Percentiles rank a stretch among this genome's conserved stretches.
Evolutionary conservation across 2,329 filamentous ascomycete genomes (phyloP).

Genomic region (Neonectria coccinea): DNA sequence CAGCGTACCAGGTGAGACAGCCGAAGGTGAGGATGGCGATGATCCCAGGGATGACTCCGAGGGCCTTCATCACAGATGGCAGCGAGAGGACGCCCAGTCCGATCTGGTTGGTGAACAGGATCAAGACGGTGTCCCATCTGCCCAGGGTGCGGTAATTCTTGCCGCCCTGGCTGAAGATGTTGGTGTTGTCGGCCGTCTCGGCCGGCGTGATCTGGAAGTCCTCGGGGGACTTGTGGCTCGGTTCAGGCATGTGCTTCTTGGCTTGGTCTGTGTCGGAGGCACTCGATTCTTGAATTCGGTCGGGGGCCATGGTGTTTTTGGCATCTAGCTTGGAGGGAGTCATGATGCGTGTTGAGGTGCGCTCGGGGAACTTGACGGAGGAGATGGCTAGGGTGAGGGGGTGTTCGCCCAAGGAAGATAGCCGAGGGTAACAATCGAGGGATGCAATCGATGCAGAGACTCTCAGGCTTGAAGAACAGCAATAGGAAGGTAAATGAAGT

Average conservation of each 20-base stretch:
- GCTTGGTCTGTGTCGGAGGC: conserved; percentile 32
- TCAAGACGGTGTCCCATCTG: conserved; percentile 42
- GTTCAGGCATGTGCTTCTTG: conserved; percentile 11
- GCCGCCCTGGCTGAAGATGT: background rate
- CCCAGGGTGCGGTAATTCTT: conserved; percentile 41
- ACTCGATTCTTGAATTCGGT: conserved; percentile 24
- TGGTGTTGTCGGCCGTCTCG: too few relatives aligned
- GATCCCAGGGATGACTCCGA: conserved; percentile 75
- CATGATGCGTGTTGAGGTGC: conserved; percentile 21
- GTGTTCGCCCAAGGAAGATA: too few relatives aligned
- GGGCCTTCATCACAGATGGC: conserved; percentile 74
- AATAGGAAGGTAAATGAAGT: too few relatives aligned
- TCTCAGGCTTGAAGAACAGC: too few relatives aligned
- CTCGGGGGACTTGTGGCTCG: background rate
- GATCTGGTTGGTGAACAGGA: conserved; percentile 47
- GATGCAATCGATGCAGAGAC: too few relatives aligned
- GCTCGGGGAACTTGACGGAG: too few relatives aligned
- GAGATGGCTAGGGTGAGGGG: too few relatives aligned
- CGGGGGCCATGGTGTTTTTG: conserved; percentile 12
- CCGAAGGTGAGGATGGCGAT: conserved; percentile 73
- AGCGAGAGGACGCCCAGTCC: conserved; percentile 68
- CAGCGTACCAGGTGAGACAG: conserved; percentile 72
- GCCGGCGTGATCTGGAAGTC: too few relatives aligned
- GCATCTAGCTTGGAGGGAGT: conserved; percentile 29
- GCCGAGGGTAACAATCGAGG: too few relatives aligned